A percentile compares a stretch with the other conserved stretches of the same genome.
Conservation (phyloP, 805 yeast genomes). For the Candida michaelii region DNA sequence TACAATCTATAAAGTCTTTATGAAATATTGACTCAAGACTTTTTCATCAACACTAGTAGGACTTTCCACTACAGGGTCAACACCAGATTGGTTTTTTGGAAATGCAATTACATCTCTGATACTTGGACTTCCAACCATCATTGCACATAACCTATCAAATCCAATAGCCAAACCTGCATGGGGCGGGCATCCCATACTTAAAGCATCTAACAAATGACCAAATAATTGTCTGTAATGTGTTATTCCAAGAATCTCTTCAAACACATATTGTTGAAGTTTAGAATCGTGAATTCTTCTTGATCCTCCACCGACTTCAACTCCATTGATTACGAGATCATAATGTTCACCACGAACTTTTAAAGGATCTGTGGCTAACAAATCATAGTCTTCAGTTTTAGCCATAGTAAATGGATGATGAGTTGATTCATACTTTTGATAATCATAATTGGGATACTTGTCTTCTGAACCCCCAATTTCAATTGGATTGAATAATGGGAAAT, state of each 20-base stretch:
- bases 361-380: constrained; percentile 53
- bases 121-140: constrained; percentile 73
- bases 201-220: constrained; percentile 82
- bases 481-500: constrained; percentile 91
- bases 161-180: constrained; percentile 98
- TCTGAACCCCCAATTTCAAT: constrained; percentile 34
- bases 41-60: constrained; percentile 64
- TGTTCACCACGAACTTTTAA: constrained; percentile 80
- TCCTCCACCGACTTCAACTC: constrained; percentile 97
- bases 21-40: constrained; percentile 55
- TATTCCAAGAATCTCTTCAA: constrained; percentile 63
- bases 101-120: constrained; percentile 94
- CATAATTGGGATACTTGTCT: constrained; percentile 53
- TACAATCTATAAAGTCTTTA: constrained; percentile 12
- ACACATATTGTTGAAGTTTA: constrained; percentile 68
- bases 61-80: constrained; percentile 83
- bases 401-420: constrained; percentile 99
- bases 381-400: constrained; percentile 72
- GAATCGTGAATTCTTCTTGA: constrained; percentile 93
- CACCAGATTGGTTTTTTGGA: constrained; percentile 88
- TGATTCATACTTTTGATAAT: constrained; percentile 48
- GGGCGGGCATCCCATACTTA: constrained; percentile 94
- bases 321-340: constrained; percentile 90
- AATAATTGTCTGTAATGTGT: constrained; percentile 60
- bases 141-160: constrained; percentile 89